phyloP scores from a whole-genome alignment of 1,284 basidiomycete species.

The Irpex sp. region DNA sequence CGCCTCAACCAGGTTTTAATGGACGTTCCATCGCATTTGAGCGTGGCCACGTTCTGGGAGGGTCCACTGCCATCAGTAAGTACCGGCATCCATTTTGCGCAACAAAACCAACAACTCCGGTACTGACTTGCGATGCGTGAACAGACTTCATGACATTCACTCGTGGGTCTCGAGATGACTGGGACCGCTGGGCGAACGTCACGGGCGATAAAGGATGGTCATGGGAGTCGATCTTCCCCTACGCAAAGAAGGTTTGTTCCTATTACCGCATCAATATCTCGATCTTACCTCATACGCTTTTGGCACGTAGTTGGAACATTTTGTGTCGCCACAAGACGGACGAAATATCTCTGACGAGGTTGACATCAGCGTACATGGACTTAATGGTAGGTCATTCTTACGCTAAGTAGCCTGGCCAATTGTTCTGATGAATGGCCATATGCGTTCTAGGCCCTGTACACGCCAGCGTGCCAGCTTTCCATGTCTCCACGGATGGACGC shows the following conservation, averaged over 20 bases:
- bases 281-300: neutral
- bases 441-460: conserved; percentile 21
- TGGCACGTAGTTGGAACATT: conserved; percentile 25
- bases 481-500: conserved; percentile 18
- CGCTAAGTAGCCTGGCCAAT: neutral
- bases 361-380: conserved; percentile 29
- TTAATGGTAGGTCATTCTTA: neutral
- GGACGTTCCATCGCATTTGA: neutral
- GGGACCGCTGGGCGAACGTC: neutral
- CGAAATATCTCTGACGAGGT: conserved; percentile 29
- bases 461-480: conserved; percentile 29
- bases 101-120: too few species aligned
- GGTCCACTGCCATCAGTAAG: conserved; percentile 13
- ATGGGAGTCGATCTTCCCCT: neutral
- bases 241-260: neutral
- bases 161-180: neutral
- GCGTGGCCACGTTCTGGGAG: conserved; percentile 14
- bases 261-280: neutral
- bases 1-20: conserved; percentile 6
- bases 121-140: too few species aligned
- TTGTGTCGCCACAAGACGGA: conserved; percentile 26
- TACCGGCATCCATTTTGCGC: neutral
- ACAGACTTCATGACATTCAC: conserved; percentile 1
- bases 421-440: neutral
- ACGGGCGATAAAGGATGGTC: conserved; percentile 1